A percentile compares a stretch with the other conserved stretches of the same genome.
Evolutionary conservation across 2,329 filamentous ascomycete species (phyloP).

Genomic region (Fusarium sp.): DNA sequence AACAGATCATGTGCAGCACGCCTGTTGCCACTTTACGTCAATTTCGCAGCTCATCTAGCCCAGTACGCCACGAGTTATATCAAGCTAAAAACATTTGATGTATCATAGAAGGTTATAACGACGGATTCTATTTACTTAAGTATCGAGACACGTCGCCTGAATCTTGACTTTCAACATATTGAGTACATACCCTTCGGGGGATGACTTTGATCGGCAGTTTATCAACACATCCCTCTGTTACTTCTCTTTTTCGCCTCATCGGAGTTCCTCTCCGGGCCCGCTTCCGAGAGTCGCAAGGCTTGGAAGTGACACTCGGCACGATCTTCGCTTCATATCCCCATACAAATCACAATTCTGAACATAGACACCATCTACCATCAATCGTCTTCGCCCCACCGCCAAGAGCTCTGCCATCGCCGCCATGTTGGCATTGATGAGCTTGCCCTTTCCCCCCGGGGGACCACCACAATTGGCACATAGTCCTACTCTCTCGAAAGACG

Average conservation of each 20-base stretch:
- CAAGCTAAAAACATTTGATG: not conserved
- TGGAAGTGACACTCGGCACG: not conserved
- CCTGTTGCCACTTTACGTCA: not conserved
- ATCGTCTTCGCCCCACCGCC: not conserved
- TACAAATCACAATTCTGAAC: not conserved
- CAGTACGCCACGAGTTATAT: not conserved
- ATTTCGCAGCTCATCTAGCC: not conserved
- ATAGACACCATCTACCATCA: not conserved
- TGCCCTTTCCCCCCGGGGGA: not conserved
- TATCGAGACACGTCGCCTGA: not conserved
- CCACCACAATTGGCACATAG: not conserved
- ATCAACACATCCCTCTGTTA: not conserved
- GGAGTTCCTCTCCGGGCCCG: accelerated
- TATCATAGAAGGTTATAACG: not conserved
- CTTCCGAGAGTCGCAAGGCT: not conserved
- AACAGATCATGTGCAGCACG: too few species aligned
- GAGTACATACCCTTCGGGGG: not conserved
- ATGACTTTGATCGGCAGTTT: not conserved
- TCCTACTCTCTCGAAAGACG: not conserved
- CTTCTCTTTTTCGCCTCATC: not conserved
- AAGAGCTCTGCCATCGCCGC: not conserved
- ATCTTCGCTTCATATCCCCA: not conserved
- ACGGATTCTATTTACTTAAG: not conserved
- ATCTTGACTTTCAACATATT: not conserved
- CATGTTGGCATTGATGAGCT: not conserved